phyloP scores from a whole-genome alignment of 2,329 filamentous ascomycete genomes.

The Trichoderma brevicompactum region DNA sequence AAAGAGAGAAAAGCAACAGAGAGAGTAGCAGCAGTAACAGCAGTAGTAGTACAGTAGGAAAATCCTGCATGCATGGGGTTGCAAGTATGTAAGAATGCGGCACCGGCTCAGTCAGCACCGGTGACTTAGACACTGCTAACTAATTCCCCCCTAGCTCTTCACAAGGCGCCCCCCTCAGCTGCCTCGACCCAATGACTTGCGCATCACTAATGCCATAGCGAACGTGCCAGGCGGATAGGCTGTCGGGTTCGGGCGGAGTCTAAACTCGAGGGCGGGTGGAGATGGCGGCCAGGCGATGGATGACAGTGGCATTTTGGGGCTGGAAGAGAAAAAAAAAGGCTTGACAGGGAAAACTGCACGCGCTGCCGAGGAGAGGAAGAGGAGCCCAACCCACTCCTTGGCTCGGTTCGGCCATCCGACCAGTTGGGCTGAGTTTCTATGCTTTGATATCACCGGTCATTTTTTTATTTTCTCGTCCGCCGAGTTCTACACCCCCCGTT shows the following conservation, averaged over 20 bases:
- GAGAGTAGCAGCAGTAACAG: neutral
- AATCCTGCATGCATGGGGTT: too few relatives aligned
- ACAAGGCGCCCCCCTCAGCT: neutral
- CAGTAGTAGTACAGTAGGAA: too few relatives aligned
- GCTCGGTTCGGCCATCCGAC: slow-evolving; percentile 12
- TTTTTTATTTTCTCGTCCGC: too few relatives aligned
- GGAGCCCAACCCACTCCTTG: neutral
- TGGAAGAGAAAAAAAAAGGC: too few relatives aligned
- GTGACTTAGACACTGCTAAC: too few relatives aligned
- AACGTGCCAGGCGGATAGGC: slow-evolving; percentile 26
- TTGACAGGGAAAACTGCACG: neutral
- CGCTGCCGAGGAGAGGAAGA: slow-evolving; percentile 11
- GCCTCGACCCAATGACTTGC: slow-evolving; percentile 9
- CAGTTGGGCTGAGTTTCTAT: neutral
- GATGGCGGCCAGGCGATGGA: neutral
- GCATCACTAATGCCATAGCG: neutral
- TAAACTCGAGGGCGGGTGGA: slow-evolving; percentile 2
- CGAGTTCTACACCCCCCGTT: too few relatives aligned
- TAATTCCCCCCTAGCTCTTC: too few relatives aligned
- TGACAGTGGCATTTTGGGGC: too few relatives aligned
- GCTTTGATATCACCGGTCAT: neutral
- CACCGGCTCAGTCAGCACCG: too few relatives aligned
- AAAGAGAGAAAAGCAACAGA: neutral
- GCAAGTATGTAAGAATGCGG: too few relatives aligned
- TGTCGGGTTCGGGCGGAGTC: slow-evolving; percentile 27